phyloP scores from a whole-genome alignment of 1,284 basidiomycete species.

The Puccinia polysora region DNA sequence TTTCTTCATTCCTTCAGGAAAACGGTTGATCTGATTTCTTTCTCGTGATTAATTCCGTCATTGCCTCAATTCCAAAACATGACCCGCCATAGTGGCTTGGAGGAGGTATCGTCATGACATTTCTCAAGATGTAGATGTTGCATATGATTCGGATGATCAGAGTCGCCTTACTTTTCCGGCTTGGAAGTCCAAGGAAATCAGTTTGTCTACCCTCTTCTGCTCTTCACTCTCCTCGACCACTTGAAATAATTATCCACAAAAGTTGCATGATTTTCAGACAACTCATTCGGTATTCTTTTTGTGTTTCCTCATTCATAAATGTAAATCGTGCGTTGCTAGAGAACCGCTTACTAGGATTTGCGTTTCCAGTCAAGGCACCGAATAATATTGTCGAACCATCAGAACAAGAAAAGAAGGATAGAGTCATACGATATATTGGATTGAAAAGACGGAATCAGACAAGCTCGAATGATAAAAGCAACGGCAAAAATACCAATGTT shows the following conservation, averaged over 20 bases:
- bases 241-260: neutral
- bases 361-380: constrained; percentile 10
- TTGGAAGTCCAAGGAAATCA: constrained; percentile 43
- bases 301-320: too few species aligned
- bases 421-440: constrained; percentile 35
- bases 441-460: constrained; percentile 10
- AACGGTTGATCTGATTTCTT: neutral
- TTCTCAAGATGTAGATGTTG: constrained; percentile 20
- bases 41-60: neutral
- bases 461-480: neutral
- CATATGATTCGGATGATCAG: constrained; percentile 43
- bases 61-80: constrained; percentile 1
- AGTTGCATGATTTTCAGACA: too few species aligned
- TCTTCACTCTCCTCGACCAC: neutral
- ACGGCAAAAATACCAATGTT: neutral
- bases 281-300: too few species aligned
- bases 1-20: neutral
- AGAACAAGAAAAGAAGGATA: constrained; percentile 30
- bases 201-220: constrained; percentile 13
- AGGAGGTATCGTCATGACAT: constrained; percentile 39
- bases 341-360: constrained; percentile 41
- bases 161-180: constrained; percentile 6
- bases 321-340: too few species aligned
- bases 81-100: constrained; percentile 44
- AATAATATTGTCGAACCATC: neutral